Base-by-base conservation (phyloP, 768 basidiomycete genomes). In the Lactarius akahatsu region DNA sequence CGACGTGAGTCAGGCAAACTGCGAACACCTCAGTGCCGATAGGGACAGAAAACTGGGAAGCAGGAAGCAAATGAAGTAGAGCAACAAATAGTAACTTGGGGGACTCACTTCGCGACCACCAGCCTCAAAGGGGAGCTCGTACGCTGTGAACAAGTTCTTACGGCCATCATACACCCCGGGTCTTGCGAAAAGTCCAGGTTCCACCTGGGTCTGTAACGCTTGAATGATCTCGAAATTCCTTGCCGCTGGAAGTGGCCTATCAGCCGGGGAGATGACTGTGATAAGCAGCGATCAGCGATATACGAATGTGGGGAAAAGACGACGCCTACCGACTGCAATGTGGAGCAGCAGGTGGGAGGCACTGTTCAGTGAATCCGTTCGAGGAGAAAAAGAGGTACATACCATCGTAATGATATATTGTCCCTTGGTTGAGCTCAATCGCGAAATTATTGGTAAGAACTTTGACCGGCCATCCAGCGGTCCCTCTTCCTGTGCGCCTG, bases 341-440 rank as follows among this genome's bases (percentile, higher is more conserved):
- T 56, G 65, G 34, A 58, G 28, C 23, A 50, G 52, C 30, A 47
- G 45, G 26, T 34, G 26, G 50, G 26, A 38, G 8, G 54, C 36
- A 40, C 11, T 38, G 61, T 57, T 36, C 20, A 40, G 32, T 45
- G 7, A n/a, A 50, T 26, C 8, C 28, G 26, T 40, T 45, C 6
- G 47, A 30, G 40, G 52, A 62, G 56, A 61, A 34, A 55, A 57
- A 59, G 20, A 59, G 64, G 62, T 1, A 75, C 87, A 68, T 72
- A 89, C 92, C 86, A 74, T 94, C 90, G 71, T 93, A 92, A 71
- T 93, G 92, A 67, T 88, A 81, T 50, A 92, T 91, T 34, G 83
- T 81, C 8, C 74, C 76, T 26, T 87, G 82, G 0, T 91, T 87
- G 18, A 89, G 84, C 0, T 81, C 79, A 4, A 84, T 84, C 56